Base-by-base conservation (phyloP, 345 rosid species). In the Lepidium sativum region DNA sequence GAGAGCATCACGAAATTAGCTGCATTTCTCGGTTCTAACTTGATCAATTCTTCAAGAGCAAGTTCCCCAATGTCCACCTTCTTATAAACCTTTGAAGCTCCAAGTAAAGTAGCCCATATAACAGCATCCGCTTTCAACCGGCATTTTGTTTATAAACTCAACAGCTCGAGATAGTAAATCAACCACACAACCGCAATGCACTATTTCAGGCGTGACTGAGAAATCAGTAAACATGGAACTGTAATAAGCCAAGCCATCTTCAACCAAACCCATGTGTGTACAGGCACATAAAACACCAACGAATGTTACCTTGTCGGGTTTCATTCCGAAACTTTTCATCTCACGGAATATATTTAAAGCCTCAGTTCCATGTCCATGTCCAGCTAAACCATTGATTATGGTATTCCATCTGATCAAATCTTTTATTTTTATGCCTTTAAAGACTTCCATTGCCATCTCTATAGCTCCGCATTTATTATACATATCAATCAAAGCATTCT, bases 361-460 rank as follows among this genome's bases (percentile, higher is more conserved):
- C 61, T 80, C 82, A 4, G 65, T 74, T 43, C 94, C 94, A 35
- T 57, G 72, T 14, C 96, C 97, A 66, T 87, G 94, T 53, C 78
- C 71, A 18, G 94, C 96, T 67, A 89, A 71, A 34, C 87, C 89
- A 55, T 80, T 71, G 57, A 87, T 83, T 31, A 92, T 63, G 6
- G 81, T 86, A 60, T 87, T 92, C 97, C 98, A 92, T 50, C 86
- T 86, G 17, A 89, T 80, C 73, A 92, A 71, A 80, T 92, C 97
- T 68, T 80, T 86, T 60, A 41, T 67, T 9, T 75, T 45, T 91
- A 82, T 76, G 34, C 74, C 55, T 40, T 69, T 67, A 62, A 92
- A 92, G 34, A 87, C 78, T 43, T 71, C 69, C 41, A 86, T 38
- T 33, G 97, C 89, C 65, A 74, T 72, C 57, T 80, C 81, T 63